Evolutionary conservation across 371 early-diverging fungal genomes (phyloP).

Genomic region (Cokeromyces recurvatus): DNA sequence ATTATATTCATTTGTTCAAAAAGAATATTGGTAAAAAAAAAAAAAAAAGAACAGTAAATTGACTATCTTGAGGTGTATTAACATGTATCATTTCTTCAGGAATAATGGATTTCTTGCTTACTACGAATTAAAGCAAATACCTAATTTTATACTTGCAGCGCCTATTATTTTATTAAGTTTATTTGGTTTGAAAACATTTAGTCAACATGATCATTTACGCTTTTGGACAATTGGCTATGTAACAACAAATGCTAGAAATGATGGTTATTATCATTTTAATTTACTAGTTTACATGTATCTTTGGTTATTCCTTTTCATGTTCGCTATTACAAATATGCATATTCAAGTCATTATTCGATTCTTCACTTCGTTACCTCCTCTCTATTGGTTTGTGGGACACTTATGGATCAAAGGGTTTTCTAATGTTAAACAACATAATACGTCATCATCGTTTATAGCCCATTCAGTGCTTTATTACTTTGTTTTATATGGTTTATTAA

Average conservation of each 20-base stretch:
- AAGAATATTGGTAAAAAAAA: slow-evolving; percentile 87
- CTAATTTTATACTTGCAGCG: slow-evolving; percentile 85
- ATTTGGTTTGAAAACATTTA: slow-evolving; percentile 56
- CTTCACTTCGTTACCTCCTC: slow-evolving; percentile 74
- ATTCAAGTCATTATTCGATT: slow-evolving; percentile 89
- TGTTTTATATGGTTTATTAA: slow-evolving; percentile 65
- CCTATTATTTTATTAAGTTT: slow-evolving; percentile 72
- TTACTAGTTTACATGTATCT: slow-evolving; percentile 56
- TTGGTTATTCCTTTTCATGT: slow-evolving; percentile 60
- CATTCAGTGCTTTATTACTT: slow-evolving; percentile 52
- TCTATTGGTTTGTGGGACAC: slow-evolving; percentile 81
- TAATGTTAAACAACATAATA: not conserved
- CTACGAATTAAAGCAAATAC: slow-evolving; percentile 76
- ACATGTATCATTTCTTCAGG: slow-evolving; percentile 32
- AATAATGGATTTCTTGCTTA: slow-evolving; percentile 82
- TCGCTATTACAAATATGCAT: slow-evolving; percentile 74
- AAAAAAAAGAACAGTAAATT: no score
- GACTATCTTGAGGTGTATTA: not conserved
- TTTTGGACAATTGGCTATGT: slow-evolving; percentile 52
- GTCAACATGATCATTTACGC: slow-evolving; percentile 40
- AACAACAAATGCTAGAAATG: not conserved
- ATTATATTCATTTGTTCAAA: slow-evolving; percentile 84
- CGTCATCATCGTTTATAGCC: slow-evolving; percentile 13
- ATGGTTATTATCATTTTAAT: slow-evolving; percentile 6
- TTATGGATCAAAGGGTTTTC: slow-evolving; percentile 28